A percentile compares a stretch with the other conserved stretches of the same genome.
These are phyloP conservation scores for Sarocladium kiliense DNA, from an alignment of 2,329 filamentous ascomycete species.

Conservation along the genomic window DNA sequence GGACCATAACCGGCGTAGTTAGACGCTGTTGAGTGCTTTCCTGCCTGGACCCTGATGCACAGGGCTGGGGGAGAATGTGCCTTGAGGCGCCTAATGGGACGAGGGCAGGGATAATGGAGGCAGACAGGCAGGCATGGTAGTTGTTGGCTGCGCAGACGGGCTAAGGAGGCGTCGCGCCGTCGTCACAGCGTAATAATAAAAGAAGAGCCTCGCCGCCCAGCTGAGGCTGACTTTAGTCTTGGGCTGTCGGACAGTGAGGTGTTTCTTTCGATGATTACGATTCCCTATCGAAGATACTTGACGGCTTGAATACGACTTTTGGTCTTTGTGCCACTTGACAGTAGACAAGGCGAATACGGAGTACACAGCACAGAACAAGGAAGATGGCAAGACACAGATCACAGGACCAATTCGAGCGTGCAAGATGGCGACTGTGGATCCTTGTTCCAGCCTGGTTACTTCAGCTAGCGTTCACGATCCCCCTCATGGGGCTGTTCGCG, in stretches of 20 bases:
- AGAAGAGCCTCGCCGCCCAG: slow-evolving; percentile 4
- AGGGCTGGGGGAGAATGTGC: not conserved
- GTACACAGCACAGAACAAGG: not conserved
- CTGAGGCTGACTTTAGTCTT: slow-evolving; percentile 2
- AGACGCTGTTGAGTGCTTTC: not conserved
- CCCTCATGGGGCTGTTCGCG: slow-evolving; percentile 46
- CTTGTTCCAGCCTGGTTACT: slow-evolving; percentile 45
- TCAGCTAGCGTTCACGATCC: slow-evolving; percentile 40
- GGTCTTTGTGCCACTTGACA: too few species aligned
- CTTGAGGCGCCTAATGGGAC: not conserved
- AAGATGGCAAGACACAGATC: slow-evolving; percentile 39
- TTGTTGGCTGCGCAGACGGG: not conserved
- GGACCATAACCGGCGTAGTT: not conserved
- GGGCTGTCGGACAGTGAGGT: not conserved
- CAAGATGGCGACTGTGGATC: slow-evolving; percentile 43
- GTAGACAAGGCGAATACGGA: too few species aligned
- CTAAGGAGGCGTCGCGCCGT: not conserved
- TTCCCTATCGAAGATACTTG: not conserved
- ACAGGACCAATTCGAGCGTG: slow-evolving; percentile 46
- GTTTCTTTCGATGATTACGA: not conserved
- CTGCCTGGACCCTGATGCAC: not conserved
- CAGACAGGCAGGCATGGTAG: not conserved
- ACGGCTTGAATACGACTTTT: not conserved
- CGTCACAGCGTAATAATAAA: not conserved
- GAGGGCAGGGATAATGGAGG: not conserved